Base-by-base conservation (phyloP, 371 early-diverging fungal genomes). In the Syncephalastrum monosporum region DNA sequence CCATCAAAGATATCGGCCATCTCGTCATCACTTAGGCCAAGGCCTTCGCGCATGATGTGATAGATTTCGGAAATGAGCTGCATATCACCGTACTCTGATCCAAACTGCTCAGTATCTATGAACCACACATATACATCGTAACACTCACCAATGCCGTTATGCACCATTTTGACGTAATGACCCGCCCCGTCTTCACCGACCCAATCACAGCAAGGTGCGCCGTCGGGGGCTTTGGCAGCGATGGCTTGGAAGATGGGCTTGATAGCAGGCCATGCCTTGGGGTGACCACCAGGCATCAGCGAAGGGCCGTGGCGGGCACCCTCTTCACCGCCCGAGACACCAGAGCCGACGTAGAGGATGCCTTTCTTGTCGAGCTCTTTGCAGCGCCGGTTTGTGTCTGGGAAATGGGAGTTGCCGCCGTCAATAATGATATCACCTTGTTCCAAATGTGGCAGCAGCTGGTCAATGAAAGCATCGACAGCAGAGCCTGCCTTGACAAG, bases 141-240 rank as follows among this genome's bases (percentile, higher is more conserved):
- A 8, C 19, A 60, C 68, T 64, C 71, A 71, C 72, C 78, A 64
- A 99, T 99, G 71, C 99, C 99, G 80, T 99, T 99, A 87, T 99
- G 99, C 38, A 99, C 99, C 96, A 98, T 99, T 86, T 99, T 99
- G 72, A 99, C 99, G 78, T 97, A 99, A 85, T 99, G 99, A 27
- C 99, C 99, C 27, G 99, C 92, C 43, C 99, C 99, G 49, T 91
- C 89, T 68, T 93, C 92, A 60, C 99, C 99, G 56, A 99, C 96
- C 97, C 98, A 98, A 75, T 96, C 97, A 75, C 99, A 99, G 88
- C 99, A 99, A 29, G 98, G 92, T 63, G 91, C 88, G 57, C 90
- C 89, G 67, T 87, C 87, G 52, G 83, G 82, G 56, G 94, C 91
- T 76, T 88, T 91, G 71, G 97, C 98, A 54, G 98, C 79, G 67